phyloP scores from a whole-genome alignment of 306 rosid species.

The Cucumis melo region DNA sequence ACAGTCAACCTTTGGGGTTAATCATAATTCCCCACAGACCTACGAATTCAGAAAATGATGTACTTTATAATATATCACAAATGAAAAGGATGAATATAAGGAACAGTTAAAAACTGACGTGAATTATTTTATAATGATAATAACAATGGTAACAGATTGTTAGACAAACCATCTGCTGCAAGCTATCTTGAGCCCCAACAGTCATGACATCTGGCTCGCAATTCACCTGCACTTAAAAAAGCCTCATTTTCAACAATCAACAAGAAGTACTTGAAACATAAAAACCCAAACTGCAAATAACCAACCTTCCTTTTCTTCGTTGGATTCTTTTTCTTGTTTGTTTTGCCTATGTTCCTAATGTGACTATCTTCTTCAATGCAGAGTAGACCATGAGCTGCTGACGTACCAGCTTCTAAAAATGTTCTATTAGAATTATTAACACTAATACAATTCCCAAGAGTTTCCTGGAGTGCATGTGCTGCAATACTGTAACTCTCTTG shows the following conservation, averaged over 20 bases:
- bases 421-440: slow-evolving; percentile 48
- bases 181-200: slow-evolving; percentile 72
- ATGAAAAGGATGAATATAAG: background rate
- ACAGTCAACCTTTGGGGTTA: background rate
- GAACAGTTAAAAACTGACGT: slow-evolving; percentile 6
- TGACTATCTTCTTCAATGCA: slow-evolving; percentile 70
- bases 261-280: background rate
- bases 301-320: slow-evolving; percentile 88
- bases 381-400: slow-evolving; percentile 56
- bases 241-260: slow-evolving; percentile 9
- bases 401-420: slow-evolving; percentile 59
- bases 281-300: slow-evolving; percentile 6
- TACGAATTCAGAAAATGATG: background rate
- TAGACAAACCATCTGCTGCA: slow-evolving; percentile 90
- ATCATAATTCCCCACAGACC: too few species aligned
- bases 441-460: slow-evolving; percentile 48
- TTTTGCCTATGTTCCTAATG: slow-evolving; percentile 61
- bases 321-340: slow-evolving; percentile 72
- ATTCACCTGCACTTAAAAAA: slow-evolving; percentile 48
- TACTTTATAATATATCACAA: background rate
- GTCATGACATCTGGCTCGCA: slow-evolving; percentile 63
- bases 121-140: background rate
- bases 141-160: slow-evolving; percentile 10
- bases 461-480: slow-evolving; percentile 55
- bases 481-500: slow-evolving; percentile 79